Percentiles rank a stretch among this genome's conserved stretches.
Conservation (phyloP, 2,329 filamentous ascomycete species). For the Scleromitrula shiraiana region DNA sequence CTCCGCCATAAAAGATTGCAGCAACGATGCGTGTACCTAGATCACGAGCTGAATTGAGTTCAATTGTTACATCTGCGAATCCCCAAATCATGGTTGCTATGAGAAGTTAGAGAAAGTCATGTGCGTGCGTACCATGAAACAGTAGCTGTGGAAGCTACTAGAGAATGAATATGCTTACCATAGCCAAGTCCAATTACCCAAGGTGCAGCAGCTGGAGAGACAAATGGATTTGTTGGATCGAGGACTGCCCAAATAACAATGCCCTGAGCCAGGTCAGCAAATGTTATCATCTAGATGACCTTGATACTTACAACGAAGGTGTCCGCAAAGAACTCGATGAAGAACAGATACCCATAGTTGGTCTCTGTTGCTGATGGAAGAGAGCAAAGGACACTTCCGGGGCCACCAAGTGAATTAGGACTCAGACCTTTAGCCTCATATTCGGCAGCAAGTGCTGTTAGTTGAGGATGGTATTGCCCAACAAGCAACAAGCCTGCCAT, state of each 20-base stretch:
- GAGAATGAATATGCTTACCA: slow-evolving; percentile 26
- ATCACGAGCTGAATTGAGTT: slow-evolving; percentile 50
- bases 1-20: slow-evolving; percentile 47
- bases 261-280: slow-evolving; percentile 18
- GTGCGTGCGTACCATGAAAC: background rate
- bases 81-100: slow-evolving; percentile 37
- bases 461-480: slow-evolving; percentile 47
- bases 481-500: slow-evolving; percentile 46
- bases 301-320: slow-evolving; percentile 36
- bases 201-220: slow-evolving; percentile 38
- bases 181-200: slow-evolving; percentile 48
- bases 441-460: slow-evolving; percentile 34
- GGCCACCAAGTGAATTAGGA: slow-evolving; percentile 39
- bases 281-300: background rate
- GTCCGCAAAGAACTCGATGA: slow-evolving; percentile 52
- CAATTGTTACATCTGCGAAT: slow-evolving; percentile 46
- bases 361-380: slow-evolving; percentile 43
- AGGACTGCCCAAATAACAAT: slow-evolving; percentile 50
- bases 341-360: slow-evolving; percentile 47
- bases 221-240: slow-evolving; percentile 51
- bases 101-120: slow-evolving; percentile 28
- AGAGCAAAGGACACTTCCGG: slow-evolving; percentile 46
- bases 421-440: slow-evolving; percentile 27
- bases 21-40: slow-evolving; percentile 51
- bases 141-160: slow-evolving; percentile 26